A percentile compares a stretch with the other conserved stretches of the same genome.
phyloP scores from a whole-genome alignment of 305 asterid species.

The Solanum hybrid region DNA sequence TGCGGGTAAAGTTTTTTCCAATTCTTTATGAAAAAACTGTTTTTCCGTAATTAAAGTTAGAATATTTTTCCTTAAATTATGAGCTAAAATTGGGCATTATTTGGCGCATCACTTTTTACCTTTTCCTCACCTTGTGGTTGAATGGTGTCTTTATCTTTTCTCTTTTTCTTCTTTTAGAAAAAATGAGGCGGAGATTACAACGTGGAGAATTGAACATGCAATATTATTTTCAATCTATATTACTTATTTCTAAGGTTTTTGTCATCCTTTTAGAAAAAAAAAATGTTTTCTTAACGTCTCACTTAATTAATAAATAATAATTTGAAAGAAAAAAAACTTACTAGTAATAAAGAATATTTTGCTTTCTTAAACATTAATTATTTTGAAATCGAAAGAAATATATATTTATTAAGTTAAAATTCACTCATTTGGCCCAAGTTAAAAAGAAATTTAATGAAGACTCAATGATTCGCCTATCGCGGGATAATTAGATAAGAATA shows the following conservation, averaged over 20 bases:
- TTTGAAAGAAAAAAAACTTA: neutral
- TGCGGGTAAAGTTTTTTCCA: too few species aligned
- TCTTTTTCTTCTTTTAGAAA: neutral
- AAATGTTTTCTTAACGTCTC: neutral
- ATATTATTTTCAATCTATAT: neutral
- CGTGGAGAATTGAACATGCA: too few species aligned
- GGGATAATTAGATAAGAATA: too few species aligned
- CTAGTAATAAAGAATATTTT: neutral
- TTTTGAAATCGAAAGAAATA: neutral
- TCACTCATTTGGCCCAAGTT: rapidly evolving
- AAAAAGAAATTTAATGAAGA: neutral
- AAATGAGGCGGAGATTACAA: too few species aligned
- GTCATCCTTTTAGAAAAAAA: too few species aligned
- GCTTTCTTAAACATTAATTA: neutral
- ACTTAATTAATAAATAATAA: neutral
- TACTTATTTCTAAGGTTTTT: neutral
- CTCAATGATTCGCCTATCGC: rapidly evolving
- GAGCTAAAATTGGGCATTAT: neutral
- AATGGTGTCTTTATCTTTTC: neutral
- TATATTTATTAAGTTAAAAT: neutral
- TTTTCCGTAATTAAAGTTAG: neutral
- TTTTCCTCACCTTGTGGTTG: neutral
- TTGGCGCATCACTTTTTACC: neutral
- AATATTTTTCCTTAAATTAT: neutral
- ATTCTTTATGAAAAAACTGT: neutral